phyloP scores from a whole-genome alignment of 345 rosid species.

The Arabidopsis thaliana region DNA sequence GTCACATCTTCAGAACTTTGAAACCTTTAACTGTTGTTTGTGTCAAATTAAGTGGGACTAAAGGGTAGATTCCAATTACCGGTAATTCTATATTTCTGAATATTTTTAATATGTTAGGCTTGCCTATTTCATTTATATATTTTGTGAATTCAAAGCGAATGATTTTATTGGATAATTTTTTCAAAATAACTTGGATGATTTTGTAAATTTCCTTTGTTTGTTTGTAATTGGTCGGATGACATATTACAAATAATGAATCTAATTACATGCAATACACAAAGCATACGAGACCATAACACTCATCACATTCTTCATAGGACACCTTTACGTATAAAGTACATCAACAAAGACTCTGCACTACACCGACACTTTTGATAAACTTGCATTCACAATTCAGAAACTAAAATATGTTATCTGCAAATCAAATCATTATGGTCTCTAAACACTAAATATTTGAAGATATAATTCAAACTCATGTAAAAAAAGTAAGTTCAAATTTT shows the following conservation, averaged over 20 bases:
- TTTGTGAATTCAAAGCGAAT: neutral
- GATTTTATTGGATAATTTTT: neutral
- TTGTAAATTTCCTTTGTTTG: neutral
- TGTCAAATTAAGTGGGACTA: neutral
- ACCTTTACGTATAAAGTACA: neutral
- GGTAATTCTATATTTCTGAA: neutral
- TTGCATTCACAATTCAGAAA: neutral
- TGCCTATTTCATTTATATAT: neutral
- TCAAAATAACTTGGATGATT: neutral
- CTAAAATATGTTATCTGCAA: neutral
- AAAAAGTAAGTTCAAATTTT: neutral
- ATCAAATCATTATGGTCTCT: neutral
- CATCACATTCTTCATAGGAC: neutral
- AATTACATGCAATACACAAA: neutral
- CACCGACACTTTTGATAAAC: neutral
- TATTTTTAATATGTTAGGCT: neutral
- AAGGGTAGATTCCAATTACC: neutral
- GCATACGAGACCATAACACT: neutral
- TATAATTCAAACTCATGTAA: neutral
- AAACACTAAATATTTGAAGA: neutral
- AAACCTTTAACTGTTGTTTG: conserved; percentile 10
- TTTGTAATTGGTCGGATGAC: neutral
- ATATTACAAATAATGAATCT: neutral
- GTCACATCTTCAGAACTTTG: conserved; percentile 26
- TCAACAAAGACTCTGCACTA: neutral